Base-by-base conservation (phyloP, 257 asterid genomes). In the Henckelia pumila region DNA sequence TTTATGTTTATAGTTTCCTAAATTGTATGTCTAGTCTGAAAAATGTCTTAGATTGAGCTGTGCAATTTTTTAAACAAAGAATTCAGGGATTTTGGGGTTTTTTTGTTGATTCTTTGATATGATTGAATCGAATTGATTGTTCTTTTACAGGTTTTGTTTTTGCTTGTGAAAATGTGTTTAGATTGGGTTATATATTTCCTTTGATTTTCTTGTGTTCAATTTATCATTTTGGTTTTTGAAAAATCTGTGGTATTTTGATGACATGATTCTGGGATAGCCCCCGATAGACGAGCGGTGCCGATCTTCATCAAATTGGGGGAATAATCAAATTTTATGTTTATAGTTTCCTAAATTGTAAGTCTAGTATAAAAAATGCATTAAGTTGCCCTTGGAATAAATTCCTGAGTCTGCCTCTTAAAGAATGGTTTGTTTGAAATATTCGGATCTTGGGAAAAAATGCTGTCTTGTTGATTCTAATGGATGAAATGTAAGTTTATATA, bases 61-160 rank as follows among this genome's bases (percentile, higher is more conserved):
- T 56, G 50, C 65, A n/a, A n/a, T 70, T 66, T 53, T 49, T 22
- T 24, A n/a, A 28, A 35, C 23, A 25, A n/a, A n/a, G n/a, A n/a
- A n/a, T n/a, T n/a, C n/a, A n/a, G n/a, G n/a, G 77, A 35, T 64
- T 56, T 37, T 68, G 29, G 56, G 19, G n/a, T 40, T 71, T 61
- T 69, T 50, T 47, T 74, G 33, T 56, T 68, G 52, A n/a, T n/a
- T n/a, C n/a, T n/a, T n/a, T n/a, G n/a, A 10, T 55, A 33, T 52
- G 50, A 37, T 50, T 21, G 35, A 59, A 25, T 73, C 22, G 10
- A 4, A 23, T 52, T 6, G 6, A 16, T 19, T 22, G 69, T 64
- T 74, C 76, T 56, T 40, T 59, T 25, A 57, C 21, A 56, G 24
- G 26, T 56, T 11, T 32, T 61, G 33, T 58, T 72, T 59, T 59